These are phyloP conservation scores for Porcisia deanei DNA, from an alignment of 208 protist species.

Conservation along the genomic window DNA sequence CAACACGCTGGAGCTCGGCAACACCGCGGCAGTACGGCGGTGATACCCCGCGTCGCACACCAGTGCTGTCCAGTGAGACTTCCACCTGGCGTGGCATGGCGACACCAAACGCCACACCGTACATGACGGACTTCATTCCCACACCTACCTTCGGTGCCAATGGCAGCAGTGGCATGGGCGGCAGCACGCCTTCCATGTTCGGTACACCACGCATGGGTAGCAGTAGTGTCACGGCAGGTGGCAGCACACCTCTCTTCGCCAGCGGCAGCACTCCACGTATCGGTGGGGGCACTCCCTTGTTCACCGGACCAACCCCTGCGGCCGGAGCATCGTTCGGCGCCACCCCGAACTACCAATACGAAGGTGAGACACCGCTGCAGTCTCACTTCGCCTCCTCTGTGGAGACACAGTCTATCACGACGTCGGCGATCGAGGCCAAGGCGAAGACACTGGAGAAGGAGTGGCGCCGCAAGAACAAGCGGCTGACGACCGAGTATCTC, in stretches of 20 bases:
- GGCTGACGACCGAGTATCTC: slow-evolving; percentile 79
- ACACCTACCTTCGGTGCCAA: slow-evolving; percentile 51
- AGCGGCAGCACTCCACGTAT: slow-evolving; percentile 26
- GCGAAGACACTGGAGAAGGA: slow-evolving; percentile 81
- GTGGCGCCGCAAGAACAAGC: slow-evolving; percentile 86
- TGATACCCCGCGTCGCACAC: slow-evolving; percentile 61
- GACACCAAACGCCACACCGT: slow-evolving; percentile 59
- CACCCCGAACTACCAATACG: slow-evolving; percentile 91
- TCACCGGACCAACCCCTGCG: slow-evolving; percentile 40
- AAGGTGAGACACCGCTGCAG: slow-evolving; percentile 81
- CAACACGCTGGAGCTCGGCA: slow-evolving; percentile 71
- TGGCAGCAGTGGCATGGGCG: slow-evolving; percentile 16
- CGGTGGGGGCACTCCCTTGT: slow-evolving; percentile 53
- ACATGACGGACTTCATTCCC: slow-evolving; percentile 48
- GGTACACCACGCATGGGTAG: slow-evolving; percentile 24
- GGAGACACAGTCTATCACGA: slow-evolving; percentile 67
- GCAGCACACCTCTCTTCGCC: slow-evolving; percentile 28
- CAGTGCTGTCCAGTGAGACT: slow-evolving; percentile 34
- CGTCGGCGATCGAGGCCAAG: slow-evolving; percentile 68
- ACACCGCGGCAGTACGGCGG: slow-evolving; percentile 75
- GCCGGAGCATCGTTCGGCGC: slow-evolving; percentile 54
- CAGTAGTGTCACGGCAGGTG: slow-evolving; percentile 12
- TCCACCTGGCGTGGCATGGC: slow-evolving; percentile 76
- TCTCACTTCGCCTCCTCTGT: slow-evolving; percentile 62
- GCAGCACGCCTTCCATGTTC: slow-evolving; percentile 42